Percentiles rank a stretch among this genome's conserved stretches.
phyloP scores from a whole-genome alignment of 2,329 filamentous ascomycete species.

The Cladobotryum mycophilum region DNA sequence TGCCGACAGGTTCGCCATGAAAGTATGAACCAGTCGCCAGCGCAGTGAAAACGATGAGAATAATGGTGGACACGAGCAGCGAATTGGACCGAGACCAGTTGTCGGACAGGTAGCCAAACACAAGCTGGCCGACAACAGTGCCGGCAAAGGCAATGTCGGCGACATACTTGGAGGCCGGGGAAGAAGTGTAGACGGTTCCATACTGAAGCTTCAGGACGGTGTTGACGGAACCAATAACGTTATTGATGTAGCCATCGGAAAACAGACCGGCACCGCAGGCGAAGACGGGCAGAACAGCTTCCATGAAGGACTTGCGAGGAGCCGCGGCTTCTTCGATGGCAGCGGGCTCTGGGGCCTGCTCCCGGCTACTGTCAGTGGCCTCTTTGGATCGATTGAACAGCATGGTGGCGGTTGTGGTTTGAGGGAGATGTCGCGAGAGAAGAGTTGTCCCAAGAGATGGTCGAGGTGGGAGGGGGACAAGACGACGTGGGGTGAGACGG shows the following conservation, averaged over 20 bases:
- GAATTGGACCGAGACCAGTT: constrained; percentile 80
- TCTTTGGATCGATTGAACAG: no score
- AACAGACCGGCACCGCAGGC: constrained; percentile 88
- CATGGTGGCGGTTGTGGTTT: no score
- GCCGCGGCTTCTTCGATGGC: constrained; percentile 6
- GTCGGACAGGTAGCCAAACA: constrained; percentile 77
- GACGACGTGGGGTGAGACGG: no score
- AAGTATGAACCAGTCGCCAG: constrained; percentile 72
- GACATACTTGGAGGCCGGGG: constrained; percentile 66
- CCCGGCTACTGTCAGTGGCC: no score
- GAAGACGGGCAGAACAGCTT: constrained; percentile 57
- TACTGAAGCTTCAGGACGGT: constrained; percentile 69
- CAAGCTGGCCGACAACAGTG: constrained; percentile 73
- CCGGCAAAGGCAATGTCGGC: constrained; percentile 80
- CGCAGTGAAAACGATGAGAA: constrained; percentile 79
- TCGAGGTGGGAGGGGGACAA: no score
- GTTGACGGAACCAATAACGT: constrained; percentile 82
- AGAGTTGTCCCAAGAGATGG: no score
- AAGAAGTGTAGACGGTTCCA: constrained; percentile 59
- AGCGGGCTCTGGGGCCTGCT: constrained; percentile 1
- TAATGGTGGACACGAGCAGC: constrained; percentile 71
- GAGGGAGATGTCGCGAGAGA: neutral
- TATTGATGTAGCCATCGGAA: constrained; percentile 88
- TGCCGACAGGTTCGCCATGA: constrained; percentile 58
- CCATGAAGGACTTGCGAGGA: constrained; percentile 16